These are phyloP conservation scores for Canna indica DNA, from an alignment of 176 grass and related monocot genomes.

Conservation along the genomic window DNA sequence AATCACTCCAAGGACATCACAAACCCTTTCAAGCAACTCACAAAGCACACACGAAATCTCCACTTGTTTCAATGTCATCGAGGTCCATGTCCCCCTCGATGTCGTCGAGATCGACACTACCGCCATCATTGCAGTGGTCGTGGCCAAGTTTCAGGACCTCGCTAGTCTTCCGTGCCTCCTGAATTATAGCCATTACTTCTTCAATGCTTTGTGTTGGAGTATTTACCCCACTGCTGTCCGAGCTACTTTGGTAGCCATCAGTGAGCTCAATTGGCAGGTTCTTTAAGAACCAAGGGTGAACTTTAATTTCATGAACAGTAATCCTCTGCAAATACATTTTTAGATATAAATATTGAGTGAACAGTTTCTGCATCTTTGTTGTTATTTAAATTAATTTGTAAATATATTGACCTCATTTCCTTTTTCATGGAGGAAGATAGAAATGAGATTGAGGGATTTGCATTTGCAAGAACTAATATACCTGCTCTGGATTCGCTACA, in stretches of 20 bases:
- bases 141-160: constrained; percentile 24
- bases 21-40: constrained; percentile 26
- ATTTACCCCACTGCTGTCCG: neutral
- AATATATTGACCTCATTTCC: neutral
- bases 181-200: constrained; percentile 1
- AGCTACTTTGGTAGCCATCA: neutral
- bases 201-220: neutral
- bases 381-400: too few species aligned
- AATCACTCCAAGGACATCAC: too few species aligned
- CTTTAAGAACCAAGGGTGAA: neutral
- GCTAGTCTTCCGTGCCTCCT: constrained; percentile 6
- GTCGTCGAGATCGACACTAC: constrained; percentile 84
- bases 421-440: neutral
- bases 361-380: too few species aligned
- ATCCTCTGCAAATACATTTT: neutral
- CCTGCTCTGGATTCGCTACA: constrained; percentile 81
- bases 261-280: neutral
- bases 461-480: too few species aligned
- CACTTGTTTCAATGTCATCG: constrained; percentile 70
- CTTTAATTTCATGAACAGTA: neutral
- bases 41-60: constrained; percentile 58
- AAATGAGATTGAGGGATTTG: too few species aligned
- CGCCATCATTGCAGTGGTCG: constrained; percentile 34
- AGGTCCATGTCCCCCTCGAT: constrained; percentile 43
- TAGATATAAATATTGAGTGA: too few species aligned